Evolutionary conservation across 768 basidiomycete species (phyloP).

Genomic region (Pleurotus platypus): DNA sequence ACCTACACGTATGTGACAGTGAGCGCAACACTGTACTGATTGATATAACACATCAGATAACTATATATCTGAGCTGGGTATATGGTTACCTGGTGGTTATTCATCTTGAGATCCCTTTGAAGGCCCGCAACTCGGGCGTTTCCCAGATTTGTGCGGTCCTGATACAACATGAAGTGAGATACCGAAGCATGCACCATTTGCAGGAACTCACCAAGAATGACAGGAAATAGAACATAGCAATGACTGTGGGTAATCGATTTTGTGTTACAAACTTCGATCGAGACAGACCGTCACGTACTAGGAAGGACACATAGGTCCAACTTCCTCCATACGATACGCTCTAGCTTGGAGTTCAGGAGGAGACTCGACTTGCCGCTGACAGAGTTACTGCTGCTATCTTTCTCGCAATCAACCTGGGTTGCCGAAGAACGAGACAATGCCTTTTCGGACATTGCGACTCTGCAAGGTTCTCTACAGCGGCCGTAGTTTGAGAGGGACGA

Average conservation of each 20-base stretch:
- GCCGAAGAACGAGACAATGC: neutral
- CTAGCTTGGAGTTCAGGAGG: neutral
- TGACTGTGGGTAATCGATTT: conserved; percentile 17
- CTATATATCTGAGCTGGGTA: neutral
- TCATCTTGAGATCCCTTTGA: conserved; percentile 49
- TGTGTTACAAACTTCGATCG: neutral
- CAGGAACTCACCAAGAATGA: conserved; percentile 43
- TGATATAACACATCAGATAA: neutral
- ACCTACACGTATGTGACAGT: conserved; percentile 35
- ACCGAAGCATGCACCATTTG: neutral
- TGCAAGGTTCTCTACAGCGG: too few relatives aligned
- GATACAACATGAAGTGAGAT: neutral
- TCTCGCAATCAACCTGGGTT: neutral
- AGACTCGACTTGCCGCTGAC: neutral
- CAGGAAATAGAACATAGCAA: conserved; percentile 46
- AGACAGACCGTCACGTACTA: neutral
- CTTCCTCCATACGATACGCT: conserved; percentile 39
- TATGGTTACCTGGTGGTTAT: conserved; percentile 23
- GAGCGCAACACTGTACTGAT: conserved; percentile 41
- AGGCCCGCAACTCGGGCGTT: conserved; percentile 64
- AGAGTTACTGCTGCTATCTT: neutral
- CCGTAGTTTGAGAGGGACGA: too few relatives aligned
- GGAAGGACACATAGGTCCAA: conserved; percentile 46
- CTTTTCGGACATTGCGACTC: neutral
- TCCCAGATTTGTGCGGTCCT: conserved; percentile 54